phyloP scores from a whole-genome alignment of 495 filamentous ascomycete genomes.

The Hypomontagnella submonticulosa region DNA sequence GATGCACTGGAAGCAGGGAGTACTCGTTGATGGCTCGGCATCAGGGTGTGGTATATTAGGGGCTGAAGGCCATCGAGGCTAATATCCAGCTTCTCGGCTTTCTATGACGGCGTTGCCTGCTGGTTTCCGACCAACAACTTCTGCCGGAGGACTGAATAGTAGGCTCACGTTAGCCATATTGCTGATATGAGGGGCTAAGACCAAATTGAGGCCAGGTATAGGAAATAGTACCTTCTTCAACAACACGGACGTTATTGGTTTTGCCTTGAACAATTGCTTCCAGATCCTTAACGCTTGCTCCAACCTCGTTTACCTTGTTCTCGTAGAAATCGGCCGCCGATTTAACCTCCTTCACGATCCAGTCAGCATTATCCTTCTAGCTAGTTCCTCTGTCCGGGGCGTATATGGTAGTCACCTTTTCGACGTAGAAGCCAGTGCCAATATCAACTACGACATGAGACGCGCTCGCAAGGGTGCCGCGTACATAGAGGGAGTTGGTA shows the following conservation, averaged over 20 bases:
- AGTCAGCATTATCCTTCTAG: slow-evolving; percentile 7
- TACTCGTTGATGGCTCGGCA: slow-evolving; percentile 16
- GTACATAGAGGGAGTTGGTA: slow-evolving; percentile 93
- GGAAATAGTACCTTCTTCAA: slow-evolving; percentile 80
- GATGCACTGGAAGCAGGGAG: background rate
- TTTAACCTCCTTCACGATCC: slow-evolving; percentile 62
- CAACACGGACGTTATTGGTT: slow-evolving; percentile 80
- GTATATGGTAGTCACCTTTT: slow-evolving; percentile 70
- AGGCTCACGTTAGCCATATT: slow-evolving; percentile 3
- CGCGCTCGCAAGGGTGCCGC: slow-evolving; percentile 78
- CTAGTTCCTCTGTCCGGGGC: background rate
- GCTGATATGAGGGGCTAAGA: background rate
- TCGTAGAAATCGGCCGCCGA: slow-evolving; percentile 88
- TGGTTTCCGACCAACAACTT: slow-evolving; percentile 59
- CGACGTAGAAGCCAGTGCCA: slow-evolving; percentile 95
- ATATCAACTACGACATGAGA: slow-evolving; percentile 92
- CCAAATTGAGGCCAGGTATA: background rate
- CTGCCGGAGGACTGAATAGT: slow-evolving; percentile 64
- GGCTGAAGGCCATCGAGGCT: slow-evolving; percentile 31
- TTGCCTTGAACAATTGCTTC: slow-evolving; percentile 89
- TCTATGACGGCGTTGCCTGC: slow-evolving; percentile 35
- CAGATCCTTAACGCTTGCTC: slow-evolving; percentile 80
- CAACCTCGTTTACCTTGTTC: slow-evolving; percentile 82
- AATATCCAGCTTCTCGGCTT: slow-evolving; percentile 30
- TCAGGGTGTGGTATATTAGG: slow-evolving; percentile 5